Evolutionary conservation across 202 grass and related monocot species (phyloP).

Genomic region (Panicum hallii): DNA sequence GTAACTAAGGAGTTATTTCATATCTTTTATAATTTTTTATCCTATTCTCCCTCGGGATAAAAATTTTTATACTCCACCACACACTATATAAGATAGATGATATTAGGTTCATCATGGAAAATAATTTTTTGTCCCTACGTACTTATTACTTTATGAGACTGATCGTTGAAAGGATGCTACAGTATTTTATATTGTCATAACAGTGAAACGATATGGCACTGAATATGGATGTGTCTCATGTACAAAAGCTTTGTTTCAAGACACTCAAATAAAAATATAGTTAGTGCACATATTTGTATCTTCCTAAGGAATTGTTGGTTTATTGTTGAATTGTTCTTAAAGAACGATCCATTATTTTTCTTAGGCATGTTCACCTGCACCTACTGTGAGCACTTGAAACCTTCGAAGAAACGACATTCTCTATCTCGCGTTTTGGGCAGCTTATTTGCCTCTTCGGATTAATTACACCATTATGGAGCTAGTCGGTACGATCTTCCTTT

Average conservation of each 20-base stretch:
- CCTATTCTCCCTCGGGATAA: too few species aligned
- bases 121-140: neutral
- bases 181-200: neutral
- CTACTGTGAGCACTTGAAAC: neutral
- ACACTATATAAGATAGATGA: too few species aligned
- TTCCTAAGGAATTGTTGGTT: neutral
- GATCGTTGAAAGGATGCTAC: neutral
- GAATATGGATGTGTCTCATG: neutral
- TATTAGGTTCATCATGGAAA: too few species aligned
- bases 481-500: neutral
- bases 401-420: neutral
- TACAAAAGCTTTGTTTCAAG: neutral
- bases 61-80: too few species aligned
- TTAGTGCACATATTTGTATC: neutral
- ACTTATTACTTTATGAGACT: neutral
- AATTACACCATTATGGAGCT: neutral
- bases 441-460: neutral
- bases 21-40: too few species aligned
- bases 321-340: neutral
- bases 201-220: neutral
- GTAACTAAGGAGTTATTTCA: too few species aligned
- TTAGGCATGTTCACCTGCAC: neutral
- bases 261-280: neutral
- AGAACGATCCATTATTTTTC: neutral
- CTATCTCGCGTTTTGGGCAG: neutral